These are phyloP conservation scores for Phytopythium ostracodes DNA, from an alignment of 352 stramenopile species.

Conservation along the genomic window DNA sequence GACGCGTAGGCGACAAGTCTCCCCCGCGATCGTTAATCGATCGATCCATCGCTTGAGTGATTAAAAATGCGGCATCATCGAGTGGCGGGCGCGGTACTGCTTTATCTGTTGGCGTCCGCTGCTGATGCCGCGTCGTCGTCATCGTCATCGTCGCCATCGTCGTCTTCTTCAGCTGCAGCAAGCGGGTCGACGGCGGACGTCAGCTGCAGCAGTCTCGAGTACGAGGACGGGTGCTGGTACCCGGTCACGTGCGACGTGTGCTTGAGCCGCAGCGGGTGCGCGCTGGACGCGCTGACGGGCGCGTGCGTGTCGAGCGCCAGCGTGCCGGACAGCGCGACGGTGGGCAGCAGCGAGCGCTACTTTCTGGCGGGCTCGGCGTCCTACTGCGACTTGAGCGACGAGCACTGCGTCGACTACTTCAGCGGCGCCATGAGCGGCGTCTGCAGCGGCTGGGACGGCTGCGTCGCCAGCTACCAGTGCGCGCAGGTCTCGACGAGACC, in stretches of 20 bases:
- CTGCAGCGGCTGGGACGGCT: slow-evolving; percentile 18
- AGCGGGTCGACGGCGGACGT: background rate
- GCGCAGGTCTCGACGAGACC: slow-evolving; percentile 6
- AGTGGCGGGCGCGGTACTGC: background rate
- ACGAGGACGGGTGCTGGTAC: slow-evolving; percentile 12
- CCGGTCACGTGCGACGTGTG: slow-evolving; percentile 16
- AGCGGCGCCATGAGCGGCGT: slow-evolving; percentile 8
- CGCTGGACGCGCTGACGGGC: slow-evolving; percentile 35
- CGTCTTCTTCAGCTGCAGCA: background rate
- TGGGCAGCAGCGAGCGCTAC: slow-evolving; percentile 16
- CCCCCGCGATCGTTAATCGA: background rate
- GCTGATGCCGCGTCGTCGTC: background rate
- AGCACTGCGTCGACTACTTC: slow-evolving; percentile 17
- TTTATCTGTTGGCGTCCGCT: background rate
- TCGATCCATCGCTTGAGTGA: background rate
- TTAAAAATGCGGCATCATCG: background rate
- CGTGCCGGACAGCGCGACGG: slow-evolving; percentile 8
- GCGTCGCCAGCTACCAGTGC: slow-evolving; percentile 24
- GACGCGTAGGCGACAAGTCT: background rate
- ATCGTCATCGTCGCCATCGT: background rate
- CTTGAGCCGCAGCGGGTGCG: slow-evolving; percentile 18
- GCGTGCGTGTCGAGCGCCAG: slow-evolving; percentile 25
- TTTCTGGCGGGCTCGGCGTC: slow-evolving; percentile 12
- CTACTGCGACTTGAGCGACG: slow-evolving; percentile 26
- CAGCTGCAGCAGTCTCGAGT: slow-evolving; percentile 8